Base-by-base conservation (phyloP, 768 basidiomycete species). In the Roridomyces roridus region DNA sequence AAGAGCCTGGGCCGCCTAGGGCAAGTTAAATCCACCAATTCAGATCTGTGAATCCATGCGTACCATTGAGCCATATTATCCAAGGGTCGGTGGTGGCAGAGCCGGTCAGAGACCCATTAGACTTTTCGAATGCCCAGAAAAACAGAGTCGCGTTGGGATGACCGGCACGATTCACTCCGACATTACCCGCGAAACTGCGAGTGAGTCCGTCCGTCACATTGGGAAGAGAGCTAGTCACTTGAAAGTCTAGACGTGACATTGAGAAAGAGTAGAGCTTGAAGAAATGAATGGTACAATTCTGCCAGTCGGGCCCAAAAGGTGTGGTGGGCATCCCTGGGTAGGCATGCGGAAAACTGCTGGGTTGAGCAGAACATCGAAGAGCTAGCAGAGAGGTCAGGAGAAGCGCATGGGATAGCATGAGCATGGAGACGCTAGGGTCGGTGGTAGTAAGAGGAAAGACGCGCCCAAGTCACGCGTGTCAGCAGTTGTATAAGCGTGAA, bases 21-120 rank as follows among this genome's bases (percentile, higher is more conserved):
- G 21, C 47, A 17, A 7, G 17, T 12, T 34, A 23, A 46, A 55
- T n/a, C 18, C 34, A 51, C 5, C 29, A 47, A 34, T 23, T 20
- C 5, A 15, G n/a, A 25, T 25, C 31, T 47, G 21, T 29, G 11
- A 20, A 48, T 25, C 11, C 26, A 51, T 28, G 83, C 84, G 83
- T 83, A 72, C 88, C 89, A 58, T 88, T 88, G 20, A 90, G 69
- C 88, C 88, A 91, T 34, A 91, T 85, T 3, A 81, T 80, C 89
- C 88, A 89, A 2, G 88, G 88, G 26, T 85, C 75, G 11, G 60
- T 52, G 14, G 64, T 60, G 37, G 55, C n/a, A 1, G 52, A 68
- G 5, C 66, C 70, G 5, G 83, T 88, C 49, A 90, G 71, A 2
- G 87, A 86, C 9, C 84, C 85, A n/a, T 75, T 68, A 1, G 69